Base-by-base conservation (phyloP, 1,139 yeast species). In the Taphrina populina region DNA sequence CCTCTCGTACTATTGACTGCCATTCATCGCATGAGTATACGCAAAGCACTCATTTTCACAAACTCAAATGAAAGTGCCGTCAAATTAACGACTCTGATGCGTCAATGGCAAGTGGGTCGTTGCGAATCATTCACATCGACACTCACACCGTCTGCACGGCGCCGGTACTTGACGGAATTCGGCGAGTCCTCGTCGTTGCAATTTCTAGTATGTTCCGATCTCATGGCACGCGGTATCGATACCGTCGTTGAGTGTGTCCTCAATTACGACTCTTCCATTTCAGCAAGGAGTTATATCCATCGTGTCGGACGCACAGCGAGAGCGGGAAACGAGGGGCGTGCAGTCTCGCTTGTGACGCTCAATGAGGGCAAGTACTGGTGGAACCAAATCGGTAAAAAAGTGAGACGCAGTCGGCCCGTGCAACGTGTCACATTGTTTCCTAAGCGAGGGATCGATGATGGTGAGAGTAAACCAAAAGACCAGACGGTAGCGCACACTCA, bases 281-380 rank as follows among this genome's bases (percentile, higher is more conserved):
- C 90, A 61, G 78, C 88, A 76, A 96, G 95, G 60, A 97, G 92
- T 66, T 92, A 92, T 66, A 94, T 94, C 5, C 99, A 92, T 69
- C 76, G 98, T 26, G 95, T 90, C 0, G 99, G 99, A 0, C 75
- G 99, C 62, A 92, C 98, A 0, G 99, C 96, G 0, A 75, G 99
- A 59, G 98, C 96, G 0, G 95, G 95, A 0, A 76, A 76, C 36
- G 67, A 68, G 0, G 98, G 98, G 0, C 76, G 78, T 0, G 95
- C 96, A 0, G 71, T 84, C 4, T 84, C 96, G 0, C 78, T 92
- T 62, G 75, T 92, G 1, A 71, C 80, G 0, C 71, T 76, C 0
- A 71, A 72, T 15, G 95, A 92, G 65, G 87, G 88, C 43, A 68
- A 66, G 27, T 64, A 70, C 59, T 67, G 69, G 30, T 63, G 62